phyloP scores from a whole-genome alignment of 2,329 filamentous ascomycete species.

The Xylariales sp. region DNA sequence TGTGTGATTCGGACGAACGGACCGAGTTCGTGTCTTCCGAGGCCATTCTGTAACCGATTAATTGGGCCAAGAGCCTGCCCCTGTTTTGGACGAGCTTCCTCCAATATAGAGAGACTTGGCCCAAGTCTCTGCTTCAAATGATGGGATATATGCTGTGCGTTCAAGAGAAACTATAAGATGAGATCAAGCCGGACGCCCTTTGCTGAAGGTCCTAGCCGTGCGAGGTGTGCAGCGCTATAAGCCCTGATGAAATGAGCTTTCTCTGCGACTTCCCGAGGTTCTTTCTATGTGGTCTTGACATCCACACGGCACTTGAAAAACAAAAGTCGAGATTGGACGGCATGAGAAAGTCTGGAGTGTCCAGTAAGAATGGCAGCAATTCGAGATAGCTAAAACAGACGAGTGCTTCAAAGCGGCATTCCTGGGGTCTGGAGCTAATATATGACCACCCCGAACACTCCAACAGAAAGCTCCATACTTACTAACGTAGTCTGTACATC shows the following conservation, averaged over 20 bases:
- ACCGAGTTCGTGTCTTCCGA: constrained; percentile 41
- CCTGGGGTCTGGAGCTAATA: constrained; percentile 35
- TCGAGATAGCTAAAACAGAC: constrained; percentile 34
- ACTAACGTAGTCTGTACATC: constrained; percentile 32
- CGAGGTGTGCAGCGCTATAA: constrained; percentile 35
- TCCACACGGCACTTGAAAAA: constrained; percentile 43
- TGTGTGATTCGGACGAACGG: constrained; percentile 45
- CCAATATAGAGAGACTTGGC: constrained; percentile 14
- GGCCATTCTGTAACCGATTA: constrained; percentile 38
- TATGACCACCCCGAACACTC: constrained; percentile 25
- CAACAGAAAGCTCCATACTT: constrained; percentile 36
- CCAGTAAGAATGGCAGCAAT: constrained; percentile 35
- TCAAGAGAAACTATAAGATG: constrained; percentile 23
- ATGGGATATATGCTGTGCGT: constrained; percentile 21
- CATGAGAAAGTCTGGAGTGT: constrained; percentile 42
- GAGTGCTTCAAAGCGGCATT: constrained; percentile 15
- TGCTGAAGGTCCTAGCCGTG: constrained; percentile 32
- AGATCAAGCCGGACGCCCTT: constrained; percentile 32
- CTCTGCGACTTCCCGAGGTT: constrained; percentile 29
- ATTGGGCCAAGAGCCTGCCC: constrained; percentile 18
- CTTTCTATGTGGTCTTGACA: constrained; percentile 35
- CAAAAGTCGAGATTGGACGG: constrained; percentile 39
- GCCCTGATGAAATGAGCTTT: constrained; percentile 32
- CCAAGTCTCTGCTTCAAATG: neutral
- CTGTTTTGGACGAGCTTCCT: constrained; percentile 27